Conservation (phyloP, 306 rosid genomes). For the Alnus glutinosa region DNA sequence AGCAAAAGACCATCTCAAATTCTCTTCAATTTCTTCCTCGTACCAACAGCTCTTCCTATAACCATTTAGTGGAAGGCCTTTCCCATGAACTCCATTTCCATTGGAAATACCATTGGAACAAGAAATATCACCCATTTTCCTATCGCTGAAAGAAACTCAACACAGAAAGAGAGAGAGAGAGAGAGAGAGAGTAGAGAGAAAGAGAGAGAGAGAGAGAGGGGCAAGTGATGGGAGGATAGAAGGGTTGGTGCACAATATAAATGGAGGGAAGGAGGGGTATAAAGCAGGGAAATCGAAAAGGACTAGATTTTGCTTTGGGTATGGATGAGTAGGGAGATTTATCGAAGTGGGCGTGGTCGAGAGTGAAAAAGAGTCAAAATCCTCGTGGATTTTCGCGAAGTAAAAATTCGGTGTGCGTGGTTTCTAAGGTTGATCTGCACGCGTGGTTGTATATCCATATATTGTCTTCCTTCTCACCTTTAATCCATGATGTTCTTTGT, state of each 20-base stretch:
- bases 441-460: conserved; percentile 29
- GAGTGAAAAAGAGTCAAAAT: conserved; percentile 35
- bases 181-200: conserved; percentile 12
- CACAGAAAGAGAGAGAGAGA: conserved; percentile 6
- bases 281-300: conserved; percentile 34
- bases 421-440: conserved; percentile 47
- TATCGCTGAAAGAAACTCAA: conserved; percentile 2
- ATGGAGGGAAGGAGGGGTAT: conserved; percentile 12
- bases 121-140: conserved; percentile 72
- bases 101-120: conserved; percentile 54
- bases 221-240: conserved; percentile 27
- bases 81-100: conserved; percentile 60
- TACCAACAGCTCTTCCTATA: conserved; percentile 96
- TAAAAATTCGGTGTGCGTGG: conserved; percentile 24
- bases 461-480: background rate
- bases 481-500: background rate
- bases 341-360: conserved; percentile 42
- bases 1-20: conserved; percentile 95
- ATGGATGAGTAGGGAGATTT: conserved; percentile 31
- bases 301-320: background rate
- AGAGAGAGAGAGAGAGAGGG: conserved; percentile 15
- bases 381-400: conserved; percentile 60
- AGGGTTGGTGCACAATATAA: conserved; percentile 45
- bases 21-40: conserved; percentile 95
- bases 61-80: conserved; percentile 66